Percentiles rank a stretch among this genome's conserved stretches.
Conservation (phyloP, 1,284 basidiomycete genomes). For the Cystobasidiaceae sp. region DNA sequence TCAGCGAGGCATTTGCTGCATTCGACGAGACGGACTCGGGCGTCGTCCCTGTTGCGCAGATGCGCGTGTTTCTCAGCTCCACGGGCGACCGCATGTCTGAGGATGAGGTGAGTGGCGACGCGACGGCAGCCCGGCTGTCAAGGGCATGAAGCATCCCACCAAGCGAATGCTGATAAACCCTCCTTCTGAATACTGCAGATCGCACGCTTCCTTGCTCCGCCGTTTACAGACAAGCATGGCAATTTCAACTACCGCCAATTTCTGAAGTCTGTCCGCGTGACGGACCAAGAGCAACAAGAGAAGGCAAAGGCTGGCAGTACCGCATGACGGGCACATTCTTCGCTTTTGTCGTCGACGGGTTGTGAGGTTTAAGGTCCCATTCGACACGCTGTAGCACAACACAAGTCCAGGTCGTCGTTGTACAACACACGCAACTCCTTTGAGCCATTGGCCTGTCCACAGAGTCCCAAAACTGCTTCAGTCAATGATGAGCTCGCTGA, state of each 20-base stretch:
- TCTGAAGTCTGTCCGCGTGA: slow-evolving; percentile 80
- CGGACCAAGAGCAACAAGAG: slow-evolving; percentile 58
- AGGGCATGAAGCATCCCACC: no score
- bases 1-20: slow-evolving; percentile 79
- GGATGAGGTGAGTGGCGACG: slow-evolving; percentile 39
- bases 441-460: no score
- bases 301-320: no score
- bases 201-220: slow-evolving; percentile 41
- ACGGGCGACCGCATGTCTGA: slow-evolving; percentile 61
- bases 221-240: slow-evolving; percentile 78
- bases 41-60: slow-evolving; percentile 70
- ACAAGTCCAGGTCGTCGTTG: background rate
- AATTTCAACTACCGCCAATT: slow-evolving; percentile 90
- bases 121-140: no score
- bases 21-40: slow-evolving; percentile 87
- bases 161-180: no score
- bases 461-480: no score
- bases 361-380: no score
- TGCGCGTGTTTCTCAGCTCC: slow-evolving; percentile 74
- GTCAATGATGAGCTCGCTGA: slow-evolving; percentile 65
- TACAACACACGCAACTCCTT: background rate
- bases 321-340: no score
- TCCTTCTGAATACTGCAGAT: no score
- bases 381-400: no score
- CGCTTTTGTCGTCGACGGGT: no score